Evolutionary conservation across 257 asterid genomes (phyloP), one percentile per base, ranked within the genome.

Genomic region (Solanum sitiens): DNA sequence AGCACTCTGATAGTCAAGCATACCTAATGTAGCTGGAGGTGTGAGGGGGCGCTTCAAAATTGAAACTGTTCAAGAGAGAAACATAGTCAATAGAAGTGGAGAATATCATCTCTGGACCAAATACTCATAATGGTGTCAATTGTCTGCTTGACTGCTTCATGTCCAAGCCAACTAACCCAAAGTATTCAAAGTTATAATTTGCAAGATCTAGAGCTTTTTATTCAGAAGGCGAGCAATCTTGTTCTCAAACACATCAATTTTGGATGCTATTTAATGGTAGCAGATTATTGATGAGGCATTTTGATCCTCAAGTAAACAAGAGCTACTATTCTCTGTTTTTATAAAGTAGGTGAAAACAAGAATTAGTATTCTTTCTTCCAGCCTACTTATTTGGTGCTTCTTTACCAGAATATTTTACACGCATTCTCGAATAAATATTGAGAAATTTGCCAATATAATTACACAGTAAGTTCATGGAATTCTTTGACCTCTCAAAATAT

Each of bases 21-120:
- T 94, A 68, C 99, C 99, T 89, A 96, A 91, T 4, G 98, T 94
- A 13, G 95, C 95, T 14, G 99, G 98, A 89, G 99, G 99, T 37
- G 99, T 95, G 83, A 97, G 90, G 16, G 99, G 98, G 75, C 99
- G 98, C 94, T 97, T 97, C 93, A 96, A 90, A 56, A 95, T 88
- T 50, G 98, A 90, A 90, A 92, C 99, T 96, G 95, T 90, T 87
- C 53, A 47, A 87, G 80, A 87, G 83, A 70, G 70, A 18, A 11
- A 83, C 50, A 50, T 82, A 82, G 44, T 82, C 44, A 82, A 20
- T 32, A 50, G 20, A 82, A 82, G 20, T 30, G 44, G 70, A 76
- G 83, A 50, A 82, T 30, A 82, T 82, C 85, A 50, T 50, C 18
- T 82, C 85, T 30, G 21, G 68, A 50, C 44, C 85, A 50, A 82